Percentiles rank a stretch among this genome's conserved stretches.
These are phyloP conservation scores for Zopfia rhizophila DNA, from an alignment of 2,329 filamentous ascomycete species.

Conservation along the genomic window DNA sequence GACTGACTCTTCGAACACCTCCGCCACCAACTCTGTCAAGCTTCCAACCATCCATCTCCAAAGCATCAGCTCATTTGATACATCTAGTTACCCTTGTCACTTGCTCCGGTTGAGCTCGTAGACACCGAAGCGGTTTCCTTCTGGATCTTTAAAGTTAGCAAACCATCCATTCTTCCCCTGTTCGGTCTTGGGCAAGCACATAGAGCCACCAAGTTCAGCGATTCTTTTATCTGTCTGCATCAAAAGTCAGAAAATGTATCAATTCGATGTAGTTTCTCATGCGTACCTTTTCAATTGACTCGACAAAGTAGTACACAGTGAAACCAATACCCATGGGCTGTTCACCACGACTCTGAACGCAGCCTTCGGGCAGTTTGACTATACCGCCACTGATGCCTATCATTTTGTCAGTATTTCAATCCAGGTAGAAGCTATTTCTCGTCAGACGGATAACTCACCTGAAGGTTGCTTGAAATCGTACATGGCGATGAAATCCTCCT, in stretches of 20 bases:
- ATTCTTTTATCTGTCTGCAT: slow-evolving; percentile 26
- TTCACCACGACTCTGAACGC: slow-evolving; percentile 12
- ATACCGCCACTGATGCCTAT: slow-evolving; percentile 31
- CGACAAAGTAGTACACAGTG: slow-evolving; percentile 29
- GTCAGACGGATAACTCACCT: slow-evolving; percentile 14
- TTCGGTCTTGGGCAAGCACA: slow-evolving; percentile 23
- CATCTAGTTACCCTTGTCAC: background rate
- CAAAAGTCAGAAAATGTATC: too few species aligned
- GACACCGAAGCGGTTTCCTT: slow-evolving; percentile 31
- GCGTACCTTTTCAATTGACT: slow-evolving; percentile 31
- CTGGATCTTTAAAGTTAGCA: slow-evolving; percentile 32
- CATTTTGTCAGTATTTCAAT: slow-evolving; percentile 1
- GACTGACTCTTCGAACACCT: too few species aligned
- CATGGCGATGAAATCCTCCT: slow-evolving; percentile 8
- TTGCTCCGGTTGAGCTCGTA: slow-evolving; percentile 26
- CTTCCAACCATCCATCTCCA: too few species aligned
- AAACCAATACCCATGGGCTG: slow-evolving; percentile 28
- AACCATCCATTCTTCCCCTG: slow-evolving; percentile 28
- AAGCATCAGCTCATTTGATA: background rate
- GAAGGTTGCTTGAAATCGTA: slow-evolving; percentile 25
- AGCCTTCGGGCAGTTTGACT: slow-evolving; percentile 24
- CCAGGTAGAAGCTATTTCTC: background rate
- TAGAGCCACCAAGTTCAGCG: slow-evolving; percentile 24
- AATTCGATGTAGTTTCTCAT: too few species aligned
- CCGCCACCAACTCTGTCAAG: too few species aligned